Base-by-base conservation (phyloP, 2,329 filamentous ascomycete genomes). In the Fusarium siculi region DNA sequence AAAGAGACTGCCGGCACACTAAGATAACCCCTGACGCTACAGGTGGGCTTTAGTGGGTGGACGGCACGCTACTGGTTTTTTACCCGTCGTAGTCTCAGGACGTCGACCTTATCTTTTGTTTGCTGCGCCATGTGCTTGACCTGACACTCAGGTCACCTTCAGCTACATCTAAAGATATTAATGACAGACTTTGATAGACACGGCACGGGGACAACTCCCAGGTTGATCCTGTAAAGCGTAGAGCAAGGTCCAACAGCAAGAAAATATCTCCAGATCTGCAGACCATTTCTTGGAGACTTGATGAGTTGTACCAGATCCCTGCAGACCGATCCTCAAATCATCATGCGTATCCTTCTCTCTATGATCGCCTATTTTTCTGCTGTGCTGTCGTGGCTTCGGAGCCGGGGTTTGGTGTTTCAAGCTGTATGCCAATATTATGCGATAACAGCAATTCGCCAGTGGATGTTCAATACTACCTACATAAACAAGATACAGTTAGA, bases 391-490 rank as follows among this genome's bases (percentile, higher is more conserved):
- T 58, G 67, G 66, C 72, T 68, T 52, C 32, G 58, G 62, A 60
- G 42, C 72, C 72, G 40, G 71, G 72, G 64, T 72, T 40, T 67
- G 53, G 46, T 58, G 72, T 74, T 74, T 74, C 72, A 63, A 56
- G 52, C 44, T 46, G 40, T 46, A 63, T 57, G 44, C 25, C 67
- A 65, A 71, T 68, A 32, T 73, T 70, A 74, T 74, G 72, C 72
- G 62, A 46, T 42, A 39, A 43, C 44, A 16, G 16, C 28, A 36
- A 63, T 53, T 66, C 60, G 37, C 34, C 32, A 47, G 55, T 32
- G 43, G 9, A 36, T 53, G 43, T 14, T n/a, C 47, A 37, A 55
- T 62, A 47, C 21, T 36, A 60, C 43, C n/a, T 46, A 23, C 50
- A 50, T 37, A 49, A 52, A 28, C 36, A 60, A 40, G 63, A 63